Base-by-base conservation (phyloP, 805 yeast species). In the Saitoella complicata region DNA sequence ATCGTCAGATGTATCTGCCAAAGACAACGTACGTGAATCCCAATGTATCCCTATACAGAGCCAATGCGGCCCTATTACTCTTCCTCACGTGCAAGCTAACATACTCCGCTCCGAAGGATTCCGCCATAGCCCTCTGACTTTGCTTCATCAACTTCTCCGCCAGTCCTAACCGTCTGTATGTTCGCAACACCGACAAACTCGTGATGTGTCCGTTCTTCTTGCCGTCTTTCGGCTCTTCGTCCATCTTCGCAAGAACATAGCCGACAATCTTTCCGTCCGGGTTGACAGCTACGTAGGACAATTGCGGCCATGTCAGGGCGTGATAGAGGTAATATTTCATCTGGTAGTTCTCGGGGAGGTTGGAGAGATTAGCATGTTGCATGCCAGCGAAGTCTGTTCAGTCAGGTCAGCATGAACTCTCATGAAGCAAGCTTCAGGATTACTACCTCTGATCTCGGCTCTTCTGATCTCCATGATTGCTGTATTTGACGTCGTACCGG, bases 231-330 rank as follows among this genome's bases (percentile, higher is more conserved):
- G 87, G 86, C 32, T 54, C 58, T 36, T 54, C 55, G 55, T 91
- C 95, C 94, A 91, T 83, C 62, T 91, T 91, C 1, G 94, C 94
- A 51, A 91, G 67, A 4, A 85, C 97, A 58, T 91, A 91, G 5
- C 97, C 98, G n/a, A 91, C 94, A 33, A 91, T 72, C 53, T 83
- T 80, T 50, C 74, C 80, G 31, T 78, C 74, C 1, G 91, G 45
- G 53, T 51, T 56, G 5, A 60, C 80, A 11, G 98, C 98, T 35
- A 91, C 97, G 66, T 78, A 91, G 37, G 95, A 83, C 9, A 94
- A 93, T 60, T 88, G 94, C 1, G 98, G 98, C 98, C 98, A 91
- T 35, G 96, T 79, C 43, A 88, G 66, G 6, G 85, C 72, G 63
- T 91, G 98, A 63, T 91, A 91, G 71, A 91, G 73, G 64, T 91